These are phyloP conservation scores for Dendrocalamus latiflorus DNA, from an alignment of 202 grass and related monocot genomes.

Conservation along the genomic window DNA sequence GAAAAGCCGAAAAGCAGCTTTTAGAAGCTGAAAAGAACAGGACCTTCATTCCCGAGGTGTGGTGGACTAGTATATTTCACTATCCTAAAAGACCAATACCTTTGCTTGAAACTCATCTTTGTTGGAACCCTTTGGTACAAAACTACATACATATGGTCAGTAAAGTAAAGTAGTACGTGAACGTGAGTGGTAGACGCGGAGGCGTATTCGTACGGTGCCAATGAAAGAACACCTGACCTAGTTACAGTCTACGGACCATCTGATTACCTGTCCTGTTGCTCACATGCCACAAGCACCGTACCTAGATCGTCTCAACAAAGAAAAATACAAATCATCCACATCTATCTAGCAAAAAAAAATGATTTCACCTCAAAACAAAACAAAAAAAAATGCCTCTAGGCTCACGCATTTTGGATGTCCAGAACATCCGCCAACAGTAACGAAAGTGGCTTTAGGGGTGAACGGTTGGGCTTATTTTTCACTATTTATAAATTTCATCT, in stretches of 20 bases:
- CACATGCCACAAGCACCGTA: not conserved
- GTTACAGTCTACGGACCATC: not conserved
- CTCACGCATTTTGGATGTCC: not conserved
- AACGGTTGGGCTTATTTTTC: too few species aligned
- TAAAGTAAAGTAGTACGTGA: too few species aligned
- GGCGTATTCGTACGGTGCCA: slow-evolving; percentile 28
- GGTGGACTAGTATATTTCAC: too few species aligned
- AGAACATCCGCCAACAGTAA: not conserved
- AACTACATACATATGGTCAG: not conserved
- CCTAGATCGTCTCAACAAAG: too few species aligned
- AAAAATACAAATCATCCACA: not conserved
- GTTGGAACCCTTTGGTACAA: not conserved
- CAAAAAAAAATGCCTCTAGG: not conserved
- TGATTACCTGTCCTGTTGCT: not conserved
- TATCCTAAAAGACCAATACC: too few species aligned
- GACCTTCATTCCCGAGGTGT: too few species aligned
- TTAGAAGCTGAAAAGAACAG: too few species aligned
- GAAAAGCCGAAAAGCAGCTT: too few species aligned
- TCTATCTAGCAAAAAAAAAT: not conserved
- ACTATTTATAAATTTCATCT: too few species aligned
- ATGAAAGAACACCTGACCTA: not conserved
- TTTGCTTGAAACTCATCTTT: not conserved
- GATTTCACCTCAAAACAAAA: not conserved
- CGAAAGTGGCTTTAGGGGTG: too few species aligned
- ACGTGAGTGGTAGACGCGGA: not conserved